Evolutionary conservation across 2,329 filamentous ascomycete genomes (phyloP), one percentile per base, ranked within the genome.

Genomic region (Stagonosporopsis cucurbitacearum): DNA sequence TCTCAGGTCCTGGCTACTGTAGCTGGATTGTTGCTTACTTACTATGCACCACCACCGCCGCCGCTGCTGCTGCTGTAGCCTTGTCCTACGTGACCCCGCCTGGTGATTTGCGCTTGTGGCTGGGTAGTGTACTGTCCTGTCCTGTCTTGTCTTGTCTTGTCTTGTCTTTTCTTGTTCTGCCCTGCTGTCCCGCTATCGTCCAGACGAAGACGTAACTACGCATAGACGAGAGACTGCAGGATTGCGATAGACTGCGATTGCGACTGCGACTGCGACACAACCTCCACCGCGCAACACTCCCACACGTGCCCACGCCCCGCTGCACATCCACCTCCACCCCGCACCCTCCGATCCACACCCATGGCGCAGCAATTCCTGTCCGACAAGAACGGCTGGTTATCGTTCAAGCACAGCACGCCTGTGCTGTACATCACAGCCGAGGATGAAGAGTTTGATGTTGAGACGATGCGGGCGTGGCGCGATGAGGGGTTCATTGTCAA

Each of bases 401-500:
- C 68, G 32, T 77, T 76, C 67, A 75, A 75, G 58, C 70, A 74
- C 56, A 78, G 76, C 59, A 78, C 76, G 15, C 77, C 77, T 13
- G 68, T 76, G 50, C 68, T 84, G n/a, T 78, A 81, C 59, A 73
- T 84, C 39, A 81, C 81, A 3, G 78, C 80, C 23, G 81, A 83
- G 58, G 79, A 79, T 12, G 76, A 79, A n/a, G 79, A 82, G 22
- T 88, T 87, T 64, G 84, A 87, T 66, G 68, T 77, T 17, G 77
- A 81, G 37, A 82, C 79, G 0, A 70, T 84, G 51, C 76, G 80
- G 40, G 79, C 81, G 50, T 88, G 85, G 83, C 74, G 77, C 26
- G 80, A 84, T 35, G 86, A 88, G 68, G 86, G 86, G 1, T 88
- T 87, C 66, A 75, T 81, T 17, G 80, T 86, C 2, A 75, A 79